Percentiles rank a stretch among this genome's conserved stretches.
These are phyloP conservation scores for Nakazawaea pomicola DNA, from an alignment of 805 yeast species.

Conservation along the genomic window DNA sequence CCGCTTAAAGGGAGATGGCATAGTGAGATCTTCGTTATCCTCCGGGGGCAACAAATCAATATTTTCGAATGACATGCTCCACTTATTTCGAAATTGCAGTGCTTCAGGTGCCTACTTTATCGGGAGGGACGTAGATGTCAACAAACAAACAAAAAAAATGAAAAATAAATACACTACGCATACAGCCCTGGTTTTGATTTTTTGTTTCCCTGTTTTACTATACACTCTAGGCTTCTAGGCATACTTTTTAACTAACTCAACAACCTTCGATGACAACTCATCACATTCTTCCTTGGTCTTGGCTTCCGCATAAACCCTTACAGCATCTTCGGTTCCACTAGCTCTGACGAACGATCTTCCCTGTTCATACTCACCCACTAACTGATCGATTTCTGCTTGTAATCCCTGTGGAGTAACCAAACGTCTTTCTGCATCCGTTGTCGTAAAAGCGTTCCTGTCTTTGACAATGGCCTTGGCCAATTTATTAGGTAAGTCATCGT, in stretches of 20 bases:
- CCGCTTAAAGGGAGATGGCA: conserved; percentile 9
- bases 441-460: conserved; percentile 73
- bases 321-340: conserved; percentile 97
- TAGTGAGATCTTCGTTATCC: conserved; percentile 2
- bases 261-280: conserved; percentile 36
- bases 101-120: too few relatives aligned
- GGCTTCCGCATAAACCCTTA: conserved; percentile 93
- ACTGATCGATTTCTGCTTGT: conserved; percentile 64
- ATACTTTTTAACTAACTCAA: conserved; percentile 27
- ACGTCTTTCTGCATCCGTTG: conserved; percentile 87
- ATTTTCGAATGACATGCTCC: conserved; percentile 2
- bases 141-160: too few relatives aligned
- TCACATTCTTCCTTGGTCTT: conserved; percentile 43
- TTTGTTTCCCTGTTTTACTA: background rate
- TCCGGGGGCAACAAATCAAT: background rate
- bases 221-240: too few relatives aligned
- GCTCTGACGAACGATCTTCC: conserved; percentile 96
- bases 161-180: background rate
- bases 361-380: conserved; percentile 46
- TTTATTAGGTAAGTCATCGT: conserved; percentile 82
- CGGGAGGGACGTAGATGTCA: too few relatives aligned
- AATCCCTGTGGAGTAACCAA: conserved; percentile 73
- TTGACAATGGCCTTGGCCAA: conserved; percentile 77
- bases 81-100: too few relatives aligned
- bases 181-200: background rate